Percentiles rank a stretch among this genome's conserved stretches.
These are phyloP conservation scores for Turritis glabra DNA, from an alignment of 345 rosid species.

Conservation along the genomic window DNA sequence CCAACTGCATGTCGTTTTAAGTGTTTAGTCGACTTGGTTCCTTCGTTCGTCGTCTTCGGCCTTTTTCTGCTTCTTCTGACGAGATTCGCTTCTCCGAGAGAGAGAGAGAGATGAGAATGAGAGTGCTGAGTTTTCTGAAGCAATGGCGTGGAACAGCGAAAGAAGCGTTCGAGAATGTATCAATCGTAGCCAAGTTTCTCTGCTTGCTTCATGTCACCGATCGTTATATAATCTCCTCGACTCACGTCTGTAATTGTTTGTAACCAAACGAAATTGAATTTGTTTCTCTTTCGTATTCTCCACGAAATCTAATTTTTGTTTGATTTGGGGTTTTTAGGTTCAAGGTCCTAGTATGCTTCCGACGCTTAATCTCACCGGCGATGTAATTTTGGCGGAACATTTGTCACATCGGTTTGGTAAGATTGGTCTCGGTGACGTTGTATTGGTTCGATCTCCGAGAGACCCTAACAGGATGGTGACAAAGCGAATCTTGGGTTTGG, in stretches of 20 bases:
- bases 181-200: slow-evolving; percentile 34
- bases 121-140: slow-evolving; percentile 20
- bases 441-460: slow-evolving; percentile 66
- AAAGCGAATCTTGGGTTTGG: slow-evolving; percentile 68
- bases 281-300: background rate
- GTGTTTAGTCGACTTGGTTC: background rate
- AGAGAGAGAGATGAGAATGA: slow-evolving; percentile 19
- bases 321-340: slow-evolving; percentile 46
- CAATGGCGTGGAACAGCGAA: slow-evolving; percentile 45
- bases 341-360: slow-evolving; percentile 86
- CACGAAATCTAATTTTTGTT: background rate
- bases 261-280: background rate
- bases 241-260: slow-evolving; percentile 45
- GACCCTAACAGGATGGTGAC: slow-evolving; percentile 63
- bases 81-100: slow-evolving; percentile 5
- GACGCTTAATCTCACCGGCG: slow-evolving; percentile 69
- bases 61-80: background rate
- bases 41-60: background rate
- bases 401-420: slow-evolving; percentile 65
- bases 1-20: slow-evolving; percentile 10
- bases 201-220: slow-evolving; percentile 64
- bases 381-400: slow-evolving; percentile 63
- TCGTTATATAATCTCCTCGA: slow-evolving; percentile 57
- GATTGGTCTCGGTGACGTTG: slow-evolving; percentile 68
- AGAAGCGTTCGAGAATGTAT: slow-evolving; percentile 41